A percentile compares a stretch with the other conserved stretches of the same genome.
phyloP scores from a whole-genome alignment of 148 eudicot genomes.

The Rheum nobile region DNA sequence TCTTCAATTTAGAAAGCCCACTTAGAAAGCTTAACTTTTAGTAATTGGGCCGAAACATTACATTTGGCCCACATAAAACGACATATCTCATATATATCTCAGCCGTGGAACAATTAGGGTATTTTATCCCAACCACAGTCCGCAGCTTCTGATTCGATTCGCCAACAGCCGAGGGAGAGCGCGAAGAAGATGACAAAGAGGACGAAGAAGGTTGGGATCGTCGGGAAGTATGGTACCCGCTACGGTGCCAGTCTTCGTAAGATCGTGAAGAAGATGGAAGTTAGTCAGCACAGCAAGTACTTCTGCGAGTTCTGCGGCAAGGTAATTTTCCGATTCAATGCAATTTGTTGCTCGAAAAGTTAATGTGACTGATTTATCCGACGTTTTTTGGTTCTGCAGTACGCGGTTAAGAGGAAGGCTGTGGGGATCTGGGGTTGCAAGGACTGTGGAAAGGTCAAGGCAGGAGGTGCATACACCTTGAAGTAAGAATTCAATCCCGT shows the following conservation, averaged over 20 bases:
- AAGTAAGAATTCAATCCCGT: constrained; percentile 16
- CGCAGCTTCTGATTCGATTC: not conserved
- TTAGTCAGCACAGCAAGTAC: too few species aligned
- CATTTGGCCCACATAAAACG: not conserved
- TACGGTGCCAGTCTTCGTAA: too few species aligned
- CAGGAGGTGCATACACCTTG: constrained; percentile 91
- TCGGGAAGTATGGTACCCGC: too few species aligned
- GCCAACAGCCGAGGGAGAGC: not conserved
- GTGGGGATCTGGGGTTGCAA: constrained; percentile 98
- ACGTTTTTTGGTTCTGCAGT: constrained; percentile 24
- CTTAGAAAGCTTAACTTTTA: not conserved
- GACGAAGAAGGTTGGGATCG: too few species aligned
- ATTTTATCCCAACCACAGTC: not conserved
- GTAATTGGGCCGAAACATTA: not conserved
- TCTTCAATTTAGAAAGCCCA: too few species aligned
- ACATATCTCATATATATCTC: not conserved
- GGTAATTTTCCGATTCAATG: constrained; percentile 20
- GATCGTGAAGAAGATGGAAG: too few species aligned
- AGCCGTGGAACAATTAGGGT: not conserved
- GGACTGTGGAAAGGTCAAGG: constrained; percentile 89
- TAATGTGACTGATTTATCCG: not conserved
- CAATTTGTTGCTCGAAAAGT: too few species aligned
- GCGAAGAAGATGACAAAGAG: too few species aligned
- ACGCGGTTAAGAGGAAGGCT: constrained; percentile 78
- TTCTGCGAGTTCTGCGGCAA: constrained; percentile 95